These are phyloP conservation scores for Trichocladium antarcticum DNA, from an alignment of 495 filamentous ascomycete genomes.

Conservation along the genomic window DNA sequence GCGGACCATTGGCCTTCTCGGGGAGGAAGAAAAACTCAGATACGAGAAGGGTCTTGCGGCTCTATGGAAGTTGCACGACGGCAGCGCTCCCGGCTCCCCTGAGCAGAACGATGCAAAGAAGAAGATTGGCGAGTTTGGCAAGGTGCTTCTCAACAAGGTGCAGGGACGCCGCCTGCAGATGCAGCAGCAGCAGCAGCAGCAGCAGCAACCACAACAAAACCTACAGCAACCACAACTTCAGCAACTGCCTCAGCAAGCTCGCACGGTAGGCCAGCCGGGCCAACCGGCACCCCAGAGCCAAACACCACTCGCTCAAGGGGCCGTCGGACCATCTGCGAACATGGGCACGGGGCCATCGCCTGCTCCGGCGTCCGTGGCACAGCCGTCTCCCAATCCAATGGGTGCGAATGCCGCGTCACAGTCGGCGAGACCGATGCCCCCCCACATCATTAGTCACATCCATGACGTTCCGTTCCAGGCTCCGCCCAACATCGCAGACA, in stretches of 20 bases:
- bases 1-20: conserved; percentile 33
- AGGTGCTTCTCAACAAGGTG: conserved; percentile 50
- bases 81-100: conserved; percentile 39
- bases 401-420: conserved; percentile 4
- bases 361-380: background rate
- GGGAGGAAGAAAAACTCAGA: conserved; percentile 51
- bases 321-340: background rate
- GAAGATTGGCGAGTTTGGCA: conserved; percentile 54
- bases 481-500: conserved; percentile 15
- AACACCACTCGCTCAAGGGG: conserved; percentile 1
- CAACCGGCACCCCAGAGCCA: conserved; percentile 5
- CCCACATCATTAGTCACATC: conserved; percentile 28
- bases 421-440: conserved; percentile 14
- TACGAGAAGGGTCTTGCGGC: conserved; percentile 52
- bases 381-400: background rate
- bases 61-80: conserved; percentile 53
- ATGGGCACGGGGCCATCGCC: background rate
- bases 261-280: no score
- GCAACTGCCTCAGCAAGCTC: conserved; percentile 7
- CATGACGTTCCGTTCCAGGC: conserved; percentile 27
- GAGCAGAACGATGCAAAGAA: conserved; percentile 52
- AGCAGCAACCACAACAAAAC: conserved; percentile 18
- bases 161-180: conserved; percentile 17
- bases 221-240: conserved; percentile 10
- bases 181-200: conserved; percentile 20